These are phyloP conservation scores for Miscanthus sacchariflorus DNA, from an alignment of 202 grass and related monocot species.

Conservation along the genomic window DNA sequence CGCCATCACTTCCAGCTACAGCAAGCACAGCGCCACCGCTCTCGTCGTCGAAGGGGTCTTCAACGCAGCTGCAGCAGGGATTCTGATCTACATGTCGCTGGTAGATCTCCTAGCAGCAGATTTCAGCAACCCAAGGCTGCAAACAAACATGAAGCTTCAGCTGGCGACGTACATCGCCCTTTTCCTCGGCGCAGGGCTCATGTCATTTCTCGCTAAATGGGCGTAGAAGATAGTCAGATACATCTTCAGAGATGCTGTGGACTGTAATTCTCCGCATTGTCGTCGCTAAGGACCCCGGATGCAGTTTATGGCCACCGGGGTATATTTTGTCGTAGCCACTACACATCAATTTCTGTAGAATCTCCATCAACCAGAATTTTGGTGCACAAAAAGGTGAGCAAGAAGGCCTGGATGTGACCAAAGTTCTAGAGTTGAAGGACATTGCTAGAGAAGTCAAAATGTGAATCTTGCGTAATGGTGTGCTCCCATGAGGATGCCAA, in stretches of 20 bases:
- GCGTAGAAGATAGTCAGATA: conserved; percentile 40
- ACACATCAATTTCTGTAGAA: conserved; percentile 31
- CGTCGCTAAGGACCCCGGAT: background rate
- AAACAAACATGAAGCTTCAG: conserved; percentile 80
- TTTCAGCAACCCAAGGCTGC: conserved; percentile 77
- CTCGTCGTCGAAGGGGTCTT: conserved; percentile 72
- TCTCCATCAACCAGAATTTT: conserved; percentile 15
- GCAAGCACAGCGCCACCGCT: conserved; percentile 63
- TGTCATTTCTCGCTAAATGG: conserved; percentile 86
- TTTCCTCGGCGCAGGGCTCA: conserved; percentile 72
- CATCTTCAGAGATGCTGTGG: background rate
- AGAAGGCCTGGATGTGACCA: conserved; percentile 3
- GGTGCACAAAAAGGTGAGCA: conserved; percentile 12
- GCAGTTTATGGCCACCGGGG: background rate
- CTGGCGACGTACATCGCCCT: conserved; percentile 56
- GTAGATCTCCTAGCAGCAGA: conserved; percentile 86
- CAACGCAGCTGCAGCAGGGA: conserved; percentile 75
- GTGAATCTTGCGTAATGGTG: conserved; percentile 6
- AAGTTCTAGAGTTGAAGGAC: conserved; percentile 11
- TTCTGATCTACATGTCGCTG: conserved; percentile 90
- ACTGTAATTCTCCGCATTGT: background rate
- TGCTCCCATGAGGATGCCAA: conserved; percentile 18
- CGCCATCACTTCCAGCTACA: conserved; percentile 66
- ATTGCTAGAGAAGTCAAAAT: conserved; percentile 37
- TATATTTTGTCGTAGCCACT: background rate